Conservation (phyloP, 2,329 filamentous ascomycete species). For the Falciphora oryzae region DNA sequence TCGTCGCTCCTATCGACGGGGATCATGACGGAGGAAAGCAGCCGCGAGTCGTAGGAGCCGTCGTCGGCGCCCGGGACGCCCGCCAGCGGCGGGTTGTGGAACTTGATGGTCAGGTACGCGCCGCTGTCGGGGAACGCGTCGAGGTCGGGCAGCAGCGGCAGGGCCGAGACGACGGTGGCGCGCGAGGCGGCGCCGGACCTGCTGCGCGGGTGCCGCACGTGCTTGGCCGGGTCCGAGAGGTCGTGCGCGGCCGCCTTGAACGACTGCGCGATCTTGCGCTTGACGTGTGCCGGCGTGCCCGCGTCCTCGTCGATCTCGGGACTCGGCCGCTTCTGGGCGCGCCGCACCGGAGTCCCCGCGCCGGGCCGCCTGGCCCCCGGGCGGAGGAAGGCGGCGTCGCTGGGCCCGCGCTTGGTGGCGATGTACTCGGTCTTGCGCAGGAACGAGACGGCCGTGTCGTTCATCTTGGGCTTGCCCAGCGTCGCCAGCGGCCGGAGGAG, state of each 20-base stretch:
- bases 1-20: constrained; percentile 51
- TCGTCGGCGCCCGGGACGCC: constrained; percentile 20
- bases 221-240: constrained; percentile 50
- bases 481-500: constrained; percentile 79
- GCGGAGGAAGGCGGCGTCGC: constrained; percentile 30
- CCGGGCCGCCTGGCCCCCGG: constrained; percentile 19
- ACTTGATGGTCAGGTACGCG: constrained; percentile 65
- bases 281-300: constrained; percentile 61
- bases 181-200: constrained; percentile 49
- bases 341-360: constrained; percentile 24
- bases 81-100: constrained; percentile 56
- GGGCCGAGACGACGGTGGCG: constrained; percentile 53
- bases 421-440: constrained; percentile 96
- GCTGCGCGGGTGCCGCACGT: constrained; percentile 48
- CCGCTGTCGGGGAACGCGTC: constrained; percentile 65
- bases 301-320: constrained; percentile 41
- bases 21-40: constrained; percentile 56
- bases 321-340: constrained; percentile 34
- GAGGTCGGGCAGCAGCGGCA: constrained; percentile 58
- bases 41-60: constrained; percentile 52
- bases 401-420: constrained; percentile 44
- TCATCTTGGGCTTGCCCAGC: constrained; percentile 75
- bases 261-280: constrained; percentile 59
- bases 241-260: constrained; percentile 50
- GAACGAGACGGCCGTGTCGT: constrained; percentile 80